These are phyloP conservation scores for Kitagawia praeruptora DNA, from an alignment of 129 eudicot genomes.

Conservation along the genomic window DNA sequence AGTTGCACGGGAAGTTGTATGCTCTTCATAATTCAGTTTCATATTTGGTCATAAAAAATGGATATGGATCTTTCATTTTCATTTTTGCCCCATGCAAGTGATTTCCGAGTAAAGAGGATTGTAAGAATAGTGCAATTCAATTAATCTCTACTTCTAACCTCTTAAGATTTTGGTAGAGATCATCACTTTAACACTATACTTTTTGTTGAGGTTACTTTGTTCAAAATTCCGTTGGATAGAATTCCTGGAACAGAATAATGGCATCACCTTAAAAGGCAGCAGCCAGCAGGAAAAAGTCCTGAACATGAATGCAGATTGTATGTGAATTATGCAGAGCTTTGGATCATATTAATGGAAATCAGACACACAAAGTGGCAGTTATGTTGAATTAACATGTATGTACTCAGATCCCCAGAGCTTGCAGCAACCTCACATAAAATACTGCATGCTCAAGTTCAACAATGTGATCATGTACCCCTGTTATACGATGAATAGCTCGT, in stretches of 20 bases:
- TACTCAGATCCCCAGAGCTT: not conserved
- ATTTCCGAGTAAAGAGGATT: too few relatives aligned
- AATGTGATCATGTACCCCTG: not conserved
- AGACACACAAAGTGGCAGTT: not conserved
- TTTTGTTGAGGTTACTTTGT: not conserved
- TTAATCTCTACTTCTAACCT: not conserved
- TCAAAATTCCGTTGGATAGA: not conserved
- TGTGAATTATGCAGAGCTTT: not conserved
- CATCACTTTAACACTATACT: not conserved
- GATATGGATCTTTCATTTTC: too few relatives aligned
- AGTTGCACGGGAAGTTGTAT: too few relatives aligned
- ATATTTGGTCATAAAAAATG: too few relatives aligned
- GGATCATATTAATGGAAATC: not conserved
- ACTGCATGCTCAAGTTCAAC: slow-evolving; percentile 1
- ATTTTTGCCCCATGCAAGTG: too few relatives aligned
- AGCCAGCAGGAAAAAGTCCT: not conserved
- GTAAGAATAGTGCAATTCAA: too few relatives aligned
- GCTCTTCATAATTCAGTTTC: too few relatives aligned
- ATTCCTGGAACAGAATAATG: not conserved
- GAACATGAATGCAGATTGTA: not conserved
- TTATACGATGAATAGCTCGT: not conserved
- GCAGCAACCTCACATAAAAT: not conserved
- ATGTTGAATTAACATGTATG: not conserved
- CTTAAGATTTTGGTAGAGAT: not conserved
- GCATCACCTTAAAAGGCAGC: not conserved